These are phyloP conservation scores for Trametes gibbosa DNA, from an alignment of 768 basidiomycete species.

Conservation along the genomic window DNA sequence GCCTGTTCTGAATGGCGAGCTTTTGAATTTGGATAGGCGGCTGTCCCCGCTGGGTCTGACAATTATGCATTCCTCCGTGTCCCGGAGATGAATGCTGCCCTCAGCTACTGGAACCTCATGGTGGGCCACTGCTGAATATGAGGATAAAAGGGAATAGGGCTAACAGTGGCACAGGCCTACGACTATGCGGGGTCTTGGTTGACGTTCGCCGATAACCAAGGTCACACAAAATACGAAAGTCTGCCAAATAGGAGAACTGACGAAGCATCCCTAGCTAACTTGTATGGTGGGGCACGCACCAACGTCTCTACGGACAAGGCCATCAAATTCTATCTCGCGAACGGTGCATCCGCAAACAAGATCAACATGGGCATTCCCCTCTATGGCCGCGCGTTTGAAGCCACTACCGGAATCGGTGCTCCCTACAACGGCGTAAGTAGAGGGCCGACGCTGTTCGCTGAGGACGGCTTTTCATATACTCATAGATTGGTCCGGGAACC, in stretches of 20 bases:
- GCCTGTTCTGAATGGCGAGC: not conserved
- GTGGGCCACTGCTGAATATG: conserved; percentile 28
- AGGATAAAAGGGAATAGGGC: not conserved
- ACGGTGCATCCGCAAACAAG: conserved; percentile 64
- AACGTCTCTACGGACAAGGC: conserved; percentile 70
- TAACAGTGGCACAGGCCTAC: conserved; percentile 45
- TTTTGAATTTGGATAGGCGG: conserved; percentile 36
- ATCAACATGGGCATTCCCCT: conserved; percentile 77
- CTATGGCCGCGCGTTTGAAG: conserved; percentile 77
- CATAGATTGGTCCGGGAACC: conserved; percentile 68
- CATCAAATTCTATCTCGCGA: conserved; percentile 53
- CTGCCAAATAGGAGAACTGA: not conserved
- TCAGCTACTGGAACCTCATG: conserved; percentile 85
- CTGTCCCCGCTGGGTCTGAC: conserved; percentile 59
- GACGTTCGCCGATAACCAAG: conserved; percentile 43
- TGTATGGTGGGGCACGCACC: conserved; percentile 64
- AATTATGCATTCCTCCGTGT: conserved; percentile 60
- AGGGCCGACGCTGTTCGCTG: not conserved
- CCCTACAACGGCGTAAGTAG: conserved; percentile 61
- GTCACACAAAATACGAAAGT: not conserved
- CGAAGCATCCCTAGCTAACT: conserved; percentile 42
- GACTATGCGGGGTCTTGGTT: conserved; percentile 82
- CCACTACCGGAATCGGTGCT: conserved; percentile 62
- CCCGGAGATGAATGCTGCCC: conserved; percentile 58
- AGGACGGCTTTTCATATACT: not conserved